Evolutionary conservation across 1,139 yeast genomes (phyloP).

Genomic region (Scheffersomyces titani): DNA sequence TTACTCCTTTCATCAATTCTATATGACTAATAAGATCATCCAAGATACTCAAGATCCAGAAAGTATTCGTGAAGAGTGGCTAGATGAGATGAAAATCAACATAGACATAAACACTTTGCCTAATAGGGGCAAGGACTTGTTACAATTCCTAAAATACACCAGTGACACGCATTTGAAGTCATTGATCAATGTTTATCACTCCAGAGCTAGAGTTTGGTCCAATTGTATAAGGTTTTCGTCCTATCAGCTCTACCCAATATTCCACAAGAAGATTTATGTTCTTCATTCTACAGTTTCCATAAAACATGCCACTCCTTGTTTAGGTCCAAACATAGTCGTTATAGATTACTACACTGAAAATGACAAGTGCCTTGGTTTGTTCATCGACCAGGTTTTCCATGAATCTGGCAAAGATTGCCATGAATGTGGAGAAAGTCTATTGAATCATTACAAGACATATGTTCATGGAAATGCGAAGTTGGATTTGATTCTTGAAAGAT

Average conservation of each 20-base stretch:
- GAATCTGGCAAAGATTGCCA: conserved; percentile 68
- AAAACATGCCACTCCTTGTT: conserved; percentile 87
- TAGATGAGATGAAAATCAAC: conserved; percentile 28
- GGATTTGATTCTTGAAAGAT: conserved; percentile 70
- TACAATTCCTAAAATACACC: conserved; percentile 40
- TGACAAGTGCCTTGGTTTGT: conserved; percentile 87
- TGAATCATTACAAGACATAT: conserved; percentile 82
- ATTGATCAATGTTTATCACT: conserved; percentile 29
- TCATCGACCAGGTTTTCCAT: conserved; percentile 77
- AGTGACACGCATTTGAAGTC: conserved; percentile 31
- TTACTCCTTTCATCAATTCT: conserved; percentile 37
- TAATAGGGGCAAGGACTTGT: conserved; percentile 35
- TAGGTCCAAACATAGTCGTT: conserved; percentile 81
- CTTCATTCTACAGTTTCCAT: conserved; percentile 82
- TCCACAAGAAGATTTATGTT: conserved; percentile 76
- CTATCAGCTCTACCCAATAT: conserved; percentile 48
- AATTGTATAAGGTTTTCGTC: conserved; percentile 39
- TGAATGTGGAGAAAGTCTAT: conserved; percentile 74
- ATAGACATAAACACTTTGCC: conserved; percentile 32
- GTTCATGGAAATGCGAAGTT: conserved; percentile 88
- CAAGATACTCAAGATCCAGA: conserved; percentile 16
- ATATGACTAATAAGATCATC: conserved; percentile 22
- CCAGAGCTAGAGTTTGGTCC: conserved; percentile 42
- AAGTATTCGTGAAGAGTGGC: conserved; percentile 25
- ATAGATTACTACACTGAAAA: conserved; percentile 90